Evolutionary conservation across 1,139 yeast species (phyloP).

Genomic region (Pneumocystis oryctolagi): DNA sequence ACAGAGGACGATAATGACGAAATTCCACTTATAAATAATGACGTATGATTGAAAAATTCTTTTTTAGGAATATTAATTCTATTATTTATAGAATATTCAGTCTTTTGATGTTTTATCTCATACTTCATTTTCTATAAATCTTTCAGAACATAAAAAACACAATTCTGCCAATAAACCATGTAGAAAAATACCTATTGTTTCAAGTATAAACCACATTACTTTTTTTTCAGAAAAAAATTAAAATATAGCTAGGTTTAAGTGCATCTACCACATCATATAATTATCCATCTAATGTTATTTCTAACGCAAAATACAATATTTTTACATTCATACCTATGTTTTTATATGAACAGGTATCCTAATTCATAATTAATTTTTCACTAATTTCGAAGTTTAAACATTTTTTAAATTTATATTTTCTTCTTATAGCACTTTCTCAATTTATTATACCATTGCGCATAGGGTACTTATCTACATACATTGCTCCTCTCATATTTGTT

Average conservation of each 20-base stretch:
- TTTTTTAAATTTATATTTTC: slow-evolving; percentile 82
- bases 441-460: slow-evolving; percentile 80
- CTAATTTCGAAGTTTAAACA: slow-evolving; percentile 46
- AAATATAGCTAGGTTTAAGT: neutral
- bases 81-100: neutral
- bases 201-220: neutral
- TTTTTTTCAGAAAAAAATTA: neutral
- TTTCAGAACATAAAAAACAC: neutral
- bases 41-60: neutral
- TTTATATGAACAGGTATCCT: slow-evolving; percentile 56
- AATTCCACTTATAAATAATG: neutral
- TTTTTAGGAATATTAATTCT: neutral
- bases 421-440: slow-evolving; percentile 87
- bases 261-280: slow-evolving; percentile 1
- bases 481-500: slow-evolving; percentile 89
- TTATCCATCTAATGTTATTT: slow-evolving; percentile 67
- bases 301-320: slow-evolving; percentile 89
- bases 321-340: slow-evolving; percentile 77
- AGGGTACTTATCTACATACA: slow-evolving; percentile 82
- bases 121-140: neutral
- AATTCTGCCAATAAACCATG: neutral
- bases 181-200: neutral
- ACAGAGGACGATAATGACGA: neutral
- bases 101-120: neutral
- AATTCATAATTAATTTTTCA: neutral